Evolutionary conservation across 164 flowering plant species (phyloP).

Genomic region (Euptelea pleiosperma): DNA sequence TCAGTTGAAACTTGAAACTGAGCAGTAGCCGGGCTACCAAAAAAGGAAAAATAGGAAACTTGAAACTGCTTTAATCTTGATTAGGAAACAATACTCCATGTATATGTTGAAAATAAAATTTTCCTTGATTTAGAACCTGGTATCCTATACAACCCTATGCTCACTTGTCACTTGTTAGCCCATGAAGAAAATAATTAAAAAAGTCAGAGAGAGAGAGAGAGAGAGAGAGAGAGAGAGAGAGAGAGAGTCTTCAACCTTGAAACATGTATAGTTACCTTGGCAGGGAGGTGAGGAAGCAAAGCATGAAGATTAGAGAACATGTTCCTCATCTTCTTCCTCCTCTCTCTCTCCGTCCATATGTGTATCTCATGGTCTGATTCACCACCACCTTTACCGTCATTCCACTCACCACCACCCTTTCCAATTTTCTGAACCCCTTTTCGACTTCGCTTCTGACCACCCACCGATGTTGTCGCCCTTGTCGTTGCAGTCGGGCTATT

Average conservation of each 20-base stretch:
- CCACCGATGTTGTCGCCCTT: not conserved
- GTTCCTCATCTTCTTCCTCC: conserved; percentile 92
- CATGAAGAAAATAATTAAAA: too few relatives aligned
- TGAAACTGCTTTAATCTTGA: too few relatives aligned
- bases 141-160: too few relatives aligned
- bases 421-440: conserved; percentile 9
- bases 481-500: conserved; percentile 17
- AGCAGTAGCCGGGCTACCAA: too few relatives aligned
- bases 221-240: conserved; percentile 1
- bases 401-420: conserved; percentile 12
- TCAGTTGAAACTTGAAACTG: too few relatives aligned
- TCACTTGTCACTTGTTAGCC: too few relatives aligned
- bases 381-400: conserved; percentile 22
- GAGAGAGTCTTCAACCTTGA: not conserved
- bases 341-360: conserved; percentile 85
- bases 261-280: conserved; percentile 47
- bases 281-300: conserved; percentile 83
- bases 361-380: conserved; percentile 66
- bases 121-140: too few relatives aligned
- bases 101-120: too few relatives aligned
- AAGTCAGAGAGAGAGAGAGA: too few relatives aligned
- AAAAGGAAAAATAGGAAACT: too few relatives aligned
- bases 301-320: conserved; percentile 82
- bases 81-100: too few relatives aligned
- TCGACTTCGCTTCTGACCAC: conserved; percentile 18